Base-by-base conservation (phyloP, 2,329 filamentous ascomycete species). In the Xylariales sp. region DNA sequence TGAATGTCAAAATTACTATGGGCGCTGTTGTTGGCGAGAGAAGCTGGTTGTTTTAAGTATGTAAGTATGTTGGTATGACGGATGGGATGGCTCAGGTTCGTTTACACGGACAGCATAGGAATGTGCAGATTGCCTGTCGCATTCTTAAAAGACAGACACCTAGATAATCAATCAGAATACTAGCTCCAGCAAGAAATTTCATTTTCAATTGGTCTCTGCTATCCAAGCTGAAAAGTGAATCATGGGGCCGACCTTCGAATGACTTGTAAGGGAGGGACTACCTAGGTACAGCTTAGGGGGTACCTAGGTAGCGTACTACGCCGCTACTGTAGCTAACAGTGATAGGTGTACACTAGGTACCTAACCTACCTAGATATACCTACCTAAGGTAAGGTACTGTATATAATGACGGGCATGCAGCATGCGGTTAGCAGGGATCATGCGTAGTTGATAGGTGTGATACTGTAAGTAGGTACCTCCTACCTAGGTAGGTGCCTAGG, bases 1-100 rank as follows among this genome's bases (percentile, higher is more conserved):
- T 55, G 66, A 54, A 62, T 65, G 69, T 65, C 70, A 76, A 77
- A 77, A 77, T 74, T 70, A 73, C 59, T 70, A 71, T 65, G 34
- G 66, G 63, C 36, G 57, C 57, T 68, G 66, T 64, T 52, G 64
- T 46, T 36, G 39, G 62, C 16, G 62, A 63, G 55, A 63, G 53
- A 30, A 56, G 43, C 46, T 45, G 55, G 39, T 34, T 66, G 50
- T 61, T 61, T 66, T 58, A 39, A 50, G 54, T 60, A 67, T 18
- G 32, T 32, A 34, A 39, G 55, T 43, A 62, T 64, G 66, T 39
- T 8, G 36, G 36, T 39, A 39, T 39, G 12, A 39, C 36, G 36
- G 12, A 66, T 16, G 57, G 59, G 59, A 64, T 64, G 52, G 62
- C 52, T 64, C 18, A 9, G 41, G 48, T 54, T 60, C 45, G 48